Conservation (phyloP, 371 early-diverging fungal species). For the Paraphysoderma sedebokerense region DNA sequence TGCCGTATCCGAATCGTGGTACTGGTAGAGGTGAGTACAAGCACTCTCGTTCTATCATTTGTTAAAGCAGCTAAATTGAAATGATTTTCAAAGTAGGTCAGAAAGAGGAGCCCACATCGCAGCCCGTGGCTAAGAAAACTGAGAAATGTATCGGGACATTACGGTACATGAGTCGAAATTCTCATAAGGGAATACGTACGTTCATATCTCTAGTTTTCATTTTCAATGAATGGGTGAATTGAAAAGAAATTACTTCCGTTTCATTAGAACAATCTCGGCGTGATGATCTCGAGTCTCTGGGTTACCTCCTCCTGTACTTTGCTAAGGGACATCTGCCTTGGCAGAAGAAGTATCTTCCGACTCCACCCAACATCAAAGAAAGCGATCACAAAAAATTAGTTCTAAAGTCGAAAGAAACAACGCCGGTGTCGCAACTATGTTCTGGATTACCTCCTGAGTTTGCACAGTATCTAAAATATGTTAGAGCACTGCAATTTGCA, state of each 20-base stretch:
- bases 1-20: too few relatives aligned
- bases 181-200: neutral
- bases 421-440: neutral
- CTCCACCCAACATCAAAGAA: neutral
- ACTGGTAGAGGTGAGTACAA: too few relatives aligned
- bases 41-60: too few relatives aligned
- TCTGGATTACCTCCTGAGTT: neutral
- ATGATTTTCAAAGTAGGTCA: too few relatives aligned
- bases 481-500: neutral
- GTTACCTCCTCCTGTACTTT: neutral
- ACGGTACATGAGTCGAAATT: neutral
- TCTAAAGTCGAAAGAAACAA: neutral
- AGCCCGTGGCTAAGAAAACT: too few relatives aligned
- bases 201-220: too few relatives aligned
- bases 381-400: neutral
- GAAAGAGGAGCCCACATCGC: too few relatives aligned
- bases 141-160: neutral
- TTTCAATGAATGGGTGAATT: too few relatives aligned
- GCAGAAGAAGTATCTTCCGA: neutral
- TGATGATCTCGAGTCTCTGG: slow-evolving; percentile 1
- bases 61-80: too few relatives aligned
- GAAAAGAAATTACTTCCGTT: too few relatives aligned
- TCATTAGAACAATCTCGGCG: neutral
- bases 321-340: neutral
- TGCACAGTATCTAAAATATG: neutral